These are phyloP conservation scores for Epichloe brachyelytri DNA, from an alignment of 2,329 filamentous ascomycete genomes.

Conservation along the genomic window DNA sequence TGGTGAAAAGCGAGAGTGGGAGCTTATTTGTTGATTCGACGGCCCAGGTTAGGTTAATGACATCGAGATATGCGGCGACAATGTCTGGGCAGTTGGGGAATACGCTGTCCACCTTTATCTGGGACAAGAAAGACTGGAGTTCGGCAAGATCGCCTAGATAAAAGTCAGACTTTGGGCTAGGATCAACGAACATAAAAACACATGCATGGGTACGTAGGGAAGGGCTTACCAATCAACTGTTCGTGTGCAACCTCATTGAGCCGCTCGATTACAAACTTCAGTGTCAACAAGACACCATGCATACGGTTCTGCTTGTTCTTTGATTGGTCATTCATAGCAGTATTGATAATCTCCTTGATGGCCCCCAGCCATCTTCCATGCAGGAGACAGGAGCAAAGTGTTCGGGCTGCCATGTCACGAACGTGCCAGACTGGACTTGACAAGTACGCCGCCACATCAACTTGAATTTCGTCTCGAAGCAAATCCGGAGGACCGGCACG, in stretches of 20 bases:
- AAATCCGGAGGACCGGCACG: conserved; percentile 53
- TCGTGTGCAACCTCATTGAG: conserved; percentile 33
- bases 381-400: conserved; percentile 50
- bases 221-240: conserved; percentile 27
- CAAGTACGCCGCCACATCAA: conserved; percentile 48
- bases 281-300: conserved; percentile 45
- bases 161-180: not conserved
- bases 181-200: not conserved
- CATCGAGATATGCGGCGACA: conserved; percentile 32
- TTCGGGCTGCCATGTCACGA: conserved; percentile 66
- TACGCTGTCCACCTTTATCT: conserved; percentile 13
- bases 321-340: conserved; percentile 14
- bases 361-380: conserved; percentile 34
- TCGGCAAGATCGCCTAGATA: conserved; percentile 18
- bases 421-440: conserved; percentile 67
- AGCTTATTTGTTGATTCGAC: conserved; percentile 14
- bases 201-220: too few species aligned
- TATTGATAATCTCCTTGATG: conserved; percentile 24
- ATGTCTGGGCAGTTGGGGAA: conserved; percentile 26
- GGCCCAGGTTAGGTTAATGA: conserved; percentile 28
- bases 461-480: conserved; percentile 40
- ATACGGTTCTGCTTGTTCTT: conserved; percentile 34
- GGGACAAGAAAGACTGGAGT: conserved; percentile 18
- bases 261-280: conserved; percentile 44
- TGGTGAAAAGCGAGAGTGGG: conserved; percentile 11